Percentiles rank a stretch among this genome's conserved stretches.
Evolutionary conservation across 768 basidiomycete species (phyloP).

Genomic region (Russula dissimulans): DNA sequence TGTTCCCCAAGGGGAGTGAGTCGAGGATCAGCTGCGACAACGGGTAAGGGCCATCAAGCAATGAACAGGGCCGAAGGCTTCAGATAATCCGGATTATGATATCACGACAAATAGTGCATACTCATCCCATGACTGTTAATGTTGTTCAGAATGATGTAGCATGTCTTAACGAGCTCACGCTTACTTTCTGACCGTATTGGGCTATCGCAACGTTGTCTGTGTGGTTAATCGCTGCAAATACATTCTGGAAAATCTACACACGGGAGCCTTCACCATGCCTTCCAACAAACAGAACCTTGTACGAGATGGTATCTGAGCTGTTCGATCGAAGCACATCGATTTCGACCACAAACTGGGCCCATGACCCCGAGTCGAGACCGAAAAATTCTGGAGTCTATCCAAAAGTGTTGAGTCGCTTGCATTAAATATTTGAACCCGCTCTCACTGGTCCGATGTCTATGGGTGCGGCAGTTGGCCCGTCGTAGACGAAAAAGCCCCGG

Average conservation of each 20-base stretch:
- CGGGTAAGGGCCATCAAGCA: not conserved
- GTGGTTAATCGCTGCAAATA: not conserved
- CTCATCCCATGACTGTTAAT: slow-evolving; percentile 16
- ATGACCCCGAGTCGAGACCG: slow-evolving; percentile 10
- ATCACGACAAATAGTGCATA: not conserved
- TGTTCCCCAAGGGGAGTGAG: slow-evolving; percentile 18
- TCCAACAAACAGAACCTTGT: slow-evolving; percentile 12
- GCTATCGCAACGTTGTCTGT: no score
- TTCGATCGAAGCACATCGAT: not conserved
- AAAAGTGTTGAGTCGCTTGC: not conserved
- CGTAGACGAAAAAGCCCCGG: slow-evolving; percentile 12
- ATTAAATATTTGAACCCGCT: not conserved
- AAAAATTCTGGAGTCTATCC: slow-evolving; percentile 12
- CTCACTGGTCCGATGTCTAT: slow-evolving; percentile 11
- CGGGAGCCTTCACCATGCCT: slow-evolving; percentile 12
- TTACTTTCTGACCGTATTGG: no score
- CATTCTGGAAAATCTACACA: not conserved
- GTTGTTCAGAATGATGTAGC: not conserved
- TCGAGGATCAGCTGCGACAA: slow-evolving; percentile 15
- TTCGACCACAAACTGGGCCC: not conserved
- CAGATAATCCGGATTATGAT: not conserved
- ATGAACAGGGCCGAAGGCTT: not conserved
- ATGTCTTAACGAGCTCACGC: no score
- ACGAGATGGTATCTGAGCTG: not conserved
- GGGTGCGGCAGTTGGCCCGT: not conserved